Evolutionary conservation across 495 filamentous ascomycete genomes (phyloP).

Genomic region (Neurospora sp.): DNA sequence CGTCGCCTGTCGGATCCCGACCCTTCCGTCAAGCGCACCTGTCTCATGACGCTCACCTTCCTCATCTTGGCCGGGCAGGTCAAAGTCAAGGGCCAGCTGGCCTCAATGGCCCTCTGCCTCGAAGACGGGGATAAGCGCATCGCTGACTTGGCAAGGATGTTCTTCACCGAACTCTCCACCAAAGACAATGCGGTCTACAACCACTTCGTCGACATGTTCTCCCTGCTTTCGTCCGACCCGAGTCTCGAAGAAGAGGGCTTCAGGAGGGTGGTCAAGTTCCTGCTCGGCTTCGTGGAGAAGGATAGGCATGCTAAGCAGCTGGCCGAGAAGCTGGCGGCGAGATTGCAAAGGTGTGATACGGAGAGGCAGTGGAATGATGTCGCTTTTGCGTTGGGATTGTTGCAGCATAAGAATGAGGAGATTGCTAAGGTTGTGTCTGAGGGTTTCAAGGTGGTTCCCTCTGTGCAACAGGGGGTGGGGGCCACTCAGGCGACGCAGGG

Average conservation of each 20-base stretch:
- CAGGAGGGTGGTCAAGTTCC: constrained; percentile 77
- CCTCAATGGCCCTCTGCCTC: constrained; percentile 98
- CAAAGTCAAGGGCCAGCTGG: constrained; percentile 99
- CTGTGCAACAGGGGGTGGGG: constrained; percentile 8
- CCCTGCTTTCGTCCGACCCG: constrained; percentile 71
- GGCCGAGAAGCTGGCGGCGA: constrained; percentile 82
- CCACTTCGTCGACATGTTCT: constrained; percentile 99
- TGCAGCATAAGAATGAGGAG: constrained; percentile 97
- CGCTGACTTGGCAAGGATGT: constrained; percentile 90
- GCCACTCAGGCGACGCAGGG: background rate
- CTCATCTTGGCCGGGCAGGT: constrained; percentile 95
- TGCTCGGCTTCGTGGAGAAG: constrained; percentile 96
- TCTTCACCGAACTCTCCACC: constrained; percentile 92
- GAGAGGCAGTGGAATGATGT: constrained; percentile 98
- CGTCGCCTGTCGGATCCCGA: constrained; percentile 82
- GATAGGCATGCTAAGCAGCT: constrained; percentile 98
- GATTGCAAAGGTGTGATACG: constrained; percentile 75
- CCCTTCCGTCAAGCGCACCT: constrained; percentile 87
- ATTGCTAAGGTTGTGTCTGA: constrained; percentile 73
- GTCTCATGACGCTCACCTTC: constrained; percentile 97
- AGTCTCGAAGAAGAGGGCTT: constrained; percentile 76
- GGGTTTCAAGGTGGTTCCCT: constrained; percentile 77
- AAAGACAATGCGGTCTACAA: constrained; percentile 99
- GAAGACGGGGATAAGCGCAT: constrained; percentile 92
- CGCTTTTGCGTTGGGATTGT: constrained; percentile 74